Evolutionary conservation across 2,329 filamentous ascomycete genomes (phyloP).

Genomic region (Calonectria pseudoreteaudii): DNA sequence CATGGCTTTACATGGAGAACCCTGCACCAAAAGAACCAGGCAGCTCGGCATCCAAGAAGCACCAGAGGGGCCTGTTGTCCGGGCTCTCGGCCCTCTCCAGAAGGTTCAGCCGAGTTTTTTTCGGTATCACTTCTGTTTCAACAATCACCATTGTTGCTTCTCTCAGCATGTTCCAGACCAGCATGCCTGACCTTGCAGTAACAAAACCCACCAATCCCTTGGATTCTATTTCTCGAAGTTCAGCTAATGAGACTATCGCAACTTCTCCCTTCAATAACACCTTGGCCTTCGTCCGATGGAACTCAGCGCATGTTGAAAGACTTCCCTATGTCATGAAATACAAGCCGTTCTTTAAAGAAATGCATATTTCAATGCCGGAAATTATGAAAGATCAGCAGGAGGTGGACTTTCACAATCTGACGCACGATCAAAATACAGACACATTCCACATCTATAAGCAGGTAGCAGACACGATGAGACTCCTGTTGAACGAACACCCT

Average conservation of each 20-base stretch:
- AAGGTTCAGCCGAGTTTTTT: background rate
- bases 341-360: background rate
- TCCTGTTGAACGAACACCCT: background rate
- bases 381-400: background rate
- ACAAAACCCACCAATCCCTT: background rate
- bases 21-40: background rate
- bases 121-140: background rate
- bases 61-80: background rate
- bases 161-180: background rate
- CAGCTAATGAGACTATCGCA: background rate
- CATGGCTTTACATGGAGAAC: constrained; percentile 3
- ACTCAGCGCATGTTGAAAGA: background rate
- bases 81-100: background rate
- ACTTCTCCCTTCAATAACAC: background rate
- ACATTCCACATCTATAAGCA: background rate
- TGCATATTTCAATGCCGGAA: background rate
- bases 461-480: background rate
- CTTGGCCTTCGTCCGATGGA: background rate
- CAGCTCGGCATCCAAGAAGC: background rate
- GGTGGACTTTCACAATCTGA: background rate
- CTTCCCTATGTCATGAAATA: background rate
- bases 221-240: too few species aligned
- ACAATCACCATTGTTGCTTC: background rate
- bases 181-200: background rate
- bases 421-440: background rate